Conservation (phyloP, 1,284 basidiomycete genomes). For the Volvariella volvacea region DNA sequence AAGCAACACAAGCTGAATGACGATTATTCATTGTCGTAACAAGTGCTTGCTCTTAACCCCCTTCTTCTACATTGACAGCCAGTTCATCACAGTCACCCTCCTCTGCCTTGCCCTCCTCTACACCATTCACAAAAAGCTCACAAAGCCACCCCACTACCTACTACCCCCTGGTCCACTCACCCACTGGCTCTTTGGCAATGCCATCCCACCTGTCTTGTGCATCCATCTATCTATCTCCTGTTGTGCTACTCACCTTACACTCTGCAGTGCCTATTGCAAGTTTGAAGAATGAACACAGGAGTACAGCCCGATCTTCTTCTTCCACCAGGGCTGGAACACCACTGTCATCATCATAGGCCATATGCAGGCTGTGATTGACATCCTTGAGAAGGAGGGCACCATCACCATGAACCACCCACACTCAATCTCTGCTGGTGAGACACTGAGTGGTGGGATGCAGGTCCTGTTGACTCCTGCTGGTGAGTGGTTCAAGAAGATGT, state of each 20-base stretch:
- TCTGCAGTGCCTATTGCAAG: conserved; percentile 32
- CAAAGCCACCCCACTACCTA: conserved; percentile 14
- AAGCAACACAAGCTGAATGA: no score
- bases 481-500: conserved; percentile 38
- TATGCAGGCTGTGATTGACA: conserved; percentile 40
- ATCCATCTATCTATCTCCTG: conserved; percentile 8
- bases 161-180: conserved; percentile 30
- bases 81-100: conserved; percentile 18
- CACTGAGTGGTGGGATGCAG: conserved; percentile 40
- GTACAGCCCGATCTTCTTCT: conserved; percentile 37
- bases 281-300: conserved; percentile 40
- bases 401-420: conserved; percentile 39
- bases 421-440: conserved; percentile 41
- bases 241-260: not conserved
- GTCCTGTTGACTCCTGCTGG: conserved; percentile 35
- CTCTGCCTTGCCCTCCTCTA: conserved; percentile 20
- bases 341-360: conserved; percentile 32
- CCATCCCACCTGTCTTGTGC: conserved; percentile 29
- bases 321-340: conserved; percentile 30
- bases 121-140: conserved; percentile 18
- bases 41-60: no score
- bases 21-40: no score
- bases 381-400: conserved; percentile 50
- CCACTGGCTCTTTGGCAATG: conserved; percentile 28
- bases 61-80: no score